Base-by-base conservation (phyloP, 768 basidiomycete species). In the Pleurotus platypus region DNA sequence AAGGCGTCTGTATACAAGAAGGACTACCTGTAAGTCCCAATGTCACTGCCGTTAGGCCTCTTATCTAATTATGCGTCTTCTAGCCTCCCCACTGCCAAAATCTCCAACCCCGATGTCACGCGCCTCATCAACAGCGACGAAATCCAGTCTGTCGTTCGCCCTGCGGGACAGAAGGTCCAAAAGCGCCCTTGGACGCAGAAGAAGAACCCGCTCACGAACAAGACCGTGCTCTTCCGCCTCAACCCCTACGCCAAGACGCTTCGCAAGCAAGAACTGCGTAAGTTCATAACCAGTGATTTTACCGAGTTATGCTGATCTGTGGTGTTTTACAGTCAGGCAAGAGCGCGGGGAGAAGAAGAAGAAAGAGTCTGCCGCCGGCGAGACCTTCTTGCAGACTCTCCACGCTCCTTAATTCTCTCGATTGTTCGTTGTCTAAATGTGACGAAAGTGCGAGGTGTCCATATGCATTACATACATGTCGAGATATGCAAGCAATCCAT, bases 111-210 rank as follows among this genome's bases (percentile, higher is more conserved):
- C 54, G 96, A 99, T 66, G 87, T 98, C 65, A 95, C 96, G 64
- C 90, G 95, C 62, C 78, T 98, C 69, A 99, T 98, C 83, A 96
- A 98, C 85, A 94, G 91, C 72, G 87, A 90, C 60, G 97, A 98
- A 79, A 97, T 99, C 72, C 97, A 99, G 75, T 89, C 95, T 46
- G 89, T 97, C 68, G 84, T 97, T 66, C 93, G 96, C 67, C 90
- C 90, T 55, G 94, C 92, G 58, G 89, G 90, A 64, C 78, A 85
- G 61, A 90, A 92, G 75, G 69, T 77, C 60, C 87, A 89, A 76
- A 97, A 95, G 77, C 89, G 95, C 69, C 94, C 94, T 59, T 94
- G 91, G 92, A 92, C 94, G 61, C 95, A 98, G 80, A 94, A 94
- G 90, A 98, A 98, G 89, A 98, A 97, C 82, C 94, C 95, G 54